These are phyloP conservation scores for Pichia sp. DNA, from an alignment of 1,139 yeast genomes.

Conservation along the genomic window DNA sequence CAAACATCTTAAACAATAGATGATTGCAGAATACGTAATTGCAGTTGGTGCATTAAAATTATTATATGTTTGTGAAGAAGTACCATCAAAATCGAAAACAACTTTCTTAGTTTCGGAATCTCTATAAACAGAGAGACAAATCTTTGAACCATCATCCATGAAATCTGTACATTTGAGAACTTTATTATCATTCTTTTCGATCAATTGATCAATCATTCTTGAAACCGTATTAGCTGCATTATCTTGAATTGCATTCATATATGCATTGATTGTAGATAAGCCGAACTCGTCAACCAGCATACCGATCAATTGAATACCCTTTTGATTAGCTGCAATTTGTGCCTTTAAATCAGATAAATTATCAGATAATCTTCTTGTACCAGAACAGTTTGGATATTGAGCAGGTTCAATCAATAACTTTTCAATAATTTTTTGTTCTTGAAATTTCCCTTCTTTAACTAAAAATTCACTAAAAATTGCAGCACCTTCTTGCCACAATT, in stretches of 20 bases:
- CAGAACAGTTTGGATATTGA: constrained; percentile 56
- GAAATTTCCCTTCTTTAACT: constrained; percentile 55
- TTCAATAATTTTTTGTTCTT: constrained; percentile 45
- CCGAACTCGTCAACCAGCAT: constrained; percentile 51
- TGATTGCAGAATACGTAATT: constrained; percentile 43
- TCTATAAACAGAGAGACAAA: constrained; percentile 39
- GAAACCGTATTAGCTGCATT: constrained; percentile 59
- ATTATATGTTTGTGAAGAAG: constrained; percentile 41
- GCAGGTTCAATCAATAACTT: constrained; percentile 50
- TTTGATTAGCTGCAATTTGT: constrained; percentile 65
- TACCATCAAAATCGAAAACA: constrained; percentile 56
- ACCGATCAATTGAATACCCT: constrained; percentile 53
- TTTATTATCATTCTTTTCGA: constrained; percentile 35
- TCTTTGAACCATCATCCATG: constrained; percentile 63
- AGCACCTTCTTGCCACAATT: constrained; percentile 65
- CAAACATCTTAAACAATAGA: constrained; percentile 43
- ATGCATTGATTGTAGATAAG: constrained; percentile 49
- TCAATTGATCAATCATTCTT: constrained; percentile 27
- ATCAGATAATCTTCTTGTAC: constrained; percentile 57
- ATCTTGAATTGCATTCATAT: constrained; percentile 60
- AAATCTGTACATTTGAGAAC: constrained; percentile 47
- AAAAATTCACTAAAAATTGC: constrained; percentile 54
- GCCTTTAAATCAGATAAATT: constrained; percentile 65
- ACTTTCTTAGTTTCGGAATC: constrained; percentile 44
- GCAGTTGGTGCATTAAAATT: constrained; percentile 46